Conservation (phyloP, 352 stramenopile genomes). For the Phytophthora pinifolia region DNA sequence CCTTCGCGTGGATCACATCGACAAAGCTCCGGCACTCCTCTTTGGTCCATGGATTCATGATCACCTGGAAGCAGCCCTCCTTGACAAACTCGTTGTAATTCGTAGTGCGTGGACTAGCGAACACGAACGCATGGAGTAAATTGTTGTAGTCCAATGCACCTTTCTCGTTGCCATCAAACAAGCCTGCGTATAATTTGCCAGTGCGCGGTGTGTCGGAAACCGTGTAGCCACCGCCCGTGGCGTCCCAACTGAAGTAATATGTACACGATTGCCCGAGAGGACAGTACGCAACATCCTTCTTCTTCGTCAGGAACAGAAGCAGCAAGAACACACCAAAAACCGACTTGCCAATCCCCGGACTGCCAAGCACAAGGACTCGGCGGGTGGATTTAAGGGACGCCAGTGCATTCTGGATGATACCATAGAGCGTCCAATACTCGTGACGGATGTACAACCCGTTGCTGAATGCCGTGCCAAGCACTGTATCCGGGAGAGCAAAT, state of each 20-base stretch:
- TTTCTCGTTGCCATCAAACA: constrained; percentile 21
- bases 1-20: too few relatives aligned
- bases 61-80: constrained; percentile 21
- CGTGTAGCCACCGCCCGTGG: constrained; percentile 2
- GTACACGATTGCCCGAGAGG: neutral
- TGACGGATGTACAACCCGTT: too few relatives aligned
- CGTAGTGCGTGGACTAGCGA: constrained; percentile 22
- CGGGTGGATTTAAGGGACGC: too few relatives aligned
- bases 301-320: constrained; percentile 21
- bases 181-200: constrained; percentile 11
- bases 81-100: constrained; percentile 33
- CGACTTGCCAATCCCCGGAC: too few relatives aligned
- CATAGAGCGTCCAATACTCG: too few relatives aligned
- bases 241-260: constrained; percentile 21
- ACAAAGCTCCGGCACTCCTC: constrained; percentile 8
- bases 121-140: too few relatives aligned
- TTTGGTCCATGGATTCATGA: constrained; percentile 36
- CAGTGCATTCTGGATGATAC: too few relatives aligned
- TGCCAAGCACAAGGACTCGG: too few relatives aligned
- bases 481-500: too few relatives aligned
- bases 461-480: too few relatives aligned
- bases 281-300: constrained; percentile 27
- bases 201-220: neutral
- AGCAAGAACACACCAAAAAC: constrained; percentile 15
- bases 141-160: too few relatives aligned